Evolutionary conservation across 2,329 filamentous ascomycete species (phyloP).

Genomic region (Penicillium sp.): DNA sequence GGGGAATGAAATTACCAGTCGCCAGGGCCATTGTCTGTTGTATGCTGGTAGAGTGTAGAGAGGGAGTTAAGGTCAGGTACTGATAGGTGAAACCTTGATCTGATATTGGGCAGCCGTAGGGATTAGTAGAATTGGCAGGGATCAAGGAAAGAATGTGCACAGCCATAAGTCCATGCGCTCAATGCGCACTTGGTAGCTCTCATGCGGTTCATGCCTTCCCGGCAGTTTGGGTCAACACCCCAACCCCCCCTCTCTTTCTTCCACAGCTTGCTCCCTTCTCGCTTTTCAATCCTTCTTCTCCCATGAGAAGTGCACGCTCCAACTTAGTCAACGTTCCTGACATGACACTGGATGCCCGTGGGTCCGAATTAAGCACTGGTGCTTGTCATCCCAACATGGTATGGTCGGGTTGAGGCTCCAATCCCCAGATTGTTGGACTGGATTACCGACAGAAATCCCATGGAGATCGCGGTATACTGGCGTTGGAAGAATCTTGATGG

Average conservation of each 20-base stretch:
- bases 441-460: background rate
- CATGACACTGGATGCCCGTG: background rate
- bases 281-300: conserved; percentile 3
- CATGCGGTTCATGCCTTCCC: conserved; percentile 15
- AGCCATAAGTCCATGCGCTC: background rate
- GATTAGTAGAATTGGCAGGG: background rate
- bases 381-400: background rate
- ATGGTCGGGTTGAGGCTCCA: conserved; percentile 5
- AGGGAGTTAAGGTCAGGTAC: background rate
- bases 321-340: background rate
- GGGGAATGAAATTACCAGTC: background rate
- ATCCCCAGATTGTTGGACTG: background rate
- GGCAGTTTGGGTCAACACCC: conserved; percentile 26
- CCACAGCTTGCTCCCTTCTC: conserved; percentile 1
- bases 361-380: background rate
- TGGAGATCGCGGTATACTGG: background rate
- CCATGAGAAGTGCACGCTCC: background rate
- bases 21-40: background rate
- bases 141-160: background rate
- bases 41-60: background rate
- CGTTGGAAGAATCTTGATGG: background rate
- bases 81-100: background rate
- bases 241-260: conserved; percentile 17
- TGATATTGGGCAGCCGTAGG: background rate
- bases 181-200: background rate